Evolutionary conservation across 257 asterid genomes (phyloP).

Genomic region (Rehmannia glutinosa): DNA sequence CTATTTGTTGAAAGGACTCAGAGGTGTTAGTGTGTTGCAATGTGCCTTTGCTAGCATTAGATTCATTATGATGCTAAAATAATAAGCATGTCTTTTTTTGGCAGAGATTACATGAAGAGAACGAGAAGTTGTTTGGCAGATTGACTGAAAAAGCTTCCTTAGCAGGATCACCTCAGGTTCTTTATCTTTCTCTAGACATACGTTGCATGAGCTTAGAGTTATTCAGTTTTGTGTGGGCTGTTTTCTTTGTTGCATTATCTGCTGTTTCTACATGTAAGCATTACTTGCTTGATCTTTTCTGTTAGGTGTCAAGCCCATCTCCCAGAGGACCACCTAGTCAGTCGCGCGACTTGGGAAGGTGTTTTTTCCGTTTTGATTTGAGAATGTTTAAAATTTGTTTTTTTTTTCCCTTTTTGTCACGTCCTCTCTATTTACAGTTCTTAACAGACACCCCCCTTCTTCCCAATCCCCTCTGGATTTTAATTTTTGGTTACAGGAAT

Average conservation of each 20-base stretch:
- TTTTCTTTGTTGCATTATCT: slow-evolving; percentile 16
- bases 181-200: slow-evolving; percentile 11
- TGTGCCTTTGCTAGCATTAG: slow-evolving; percentile 11
- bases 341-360: slow-evolving; percentile 71
- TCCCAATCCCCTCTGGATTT: neutral
- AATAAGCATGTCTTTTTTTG: slow-evolving; percentile 7
- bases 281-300: slow-evolving; percentile 19
- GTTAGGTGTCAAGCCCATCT: slow-evolving; percentile 70
- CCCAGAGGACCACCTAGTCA: slow-evolving; percentile 49
- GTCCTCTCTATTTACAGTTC: neutral
- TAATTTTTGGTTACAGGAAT: slow-evolving; percentile 43
- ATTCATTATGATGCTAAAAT: neutral
- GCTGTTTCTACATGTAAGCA: slow-evolving; percentile 14
- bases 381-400: neutral
- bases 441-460: neutral
- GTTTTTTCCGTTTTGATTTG: slow-evolving; percentile 20
- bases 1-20: too few relatives aligned
- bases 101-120: slow-evolving; percentile 98
- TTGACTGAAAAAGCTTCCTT: slow-evolving; percentile 81
- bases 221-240: slow-evolving; percentile 10
- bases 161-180: slow-evolving; percentile 88
- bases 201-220: neutral
- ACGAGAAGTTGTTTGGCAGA: slow-evolving; percentile 90
- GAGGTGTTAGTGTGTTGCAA: neutral
- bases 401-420: neutral